These are phyloP conservation scores for Pyrrhoderma noxium DNA, from an alignment of 1,284 basidiomycete species.

Conservation along the genomic window DNA sequence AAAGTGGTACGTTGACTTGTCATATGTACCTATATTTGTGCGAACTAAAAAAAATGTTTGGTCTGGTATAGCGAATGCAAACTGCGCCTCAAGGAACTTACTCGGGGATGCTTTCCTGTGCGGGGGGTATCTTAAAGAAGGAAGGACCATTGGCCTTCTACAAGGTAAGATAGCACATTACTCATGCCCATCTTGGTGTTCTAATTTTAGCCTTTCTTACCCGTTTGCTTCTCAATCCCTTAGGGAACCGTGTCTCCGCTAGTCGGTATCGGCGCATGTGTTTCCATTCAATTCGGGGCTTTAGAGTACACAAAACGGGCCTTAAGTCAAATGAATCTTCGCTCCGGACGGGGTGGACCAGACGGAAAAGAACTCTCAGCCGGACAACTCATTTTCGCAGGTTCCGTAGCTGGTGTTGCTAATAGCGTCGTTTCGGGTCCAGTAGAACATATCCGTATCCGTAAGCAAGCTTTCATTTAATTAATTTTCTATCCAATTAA, in stretches of 20 bases:
- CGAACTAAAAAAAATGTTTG: conserved; percentile 11
- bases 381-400: conserved; percentile 70
- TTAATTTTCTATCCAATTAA: too few relatives aligned
- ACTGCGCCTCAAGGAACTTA: conserved; percentile 90
- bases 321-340: conserved; percentile 58
- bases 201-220: not conserved
- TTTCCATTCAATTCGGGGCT: conserved; percentile 94
- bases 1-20: conserved; percentile 66
- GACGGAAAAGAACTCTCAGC: conserved; percentile 51
- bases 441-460: conserved; percentile 96
- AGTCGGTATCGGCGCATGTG: conserved; percentile 90
- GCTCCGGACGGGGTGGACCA: conserved; percentile 48
- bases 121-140: conserved; percentile 78
- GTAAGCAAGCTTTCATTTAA: conserved; percentile 39
- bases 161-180: conserved; percentile 52
- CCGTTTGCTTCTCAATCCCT: not conserved
- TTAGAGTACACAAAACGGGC: conserved; percentile 86
- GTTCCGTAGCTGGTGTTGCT: conserved; percentile 80
- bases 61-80: conserved; percentile 70
- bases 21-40: conserved; percentile 5
- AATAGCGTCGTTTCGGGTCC: conserved; percentile 93
- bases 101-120: conserved; percentile 83
- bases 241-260: conserved; percentile 92
- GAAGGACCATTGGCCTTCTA: conserved; percentile 95
- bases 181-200: conserved; percentile 2